Conservation (phyloP, 306 rosid genomes). For the Sicyos edulis region DNA sequence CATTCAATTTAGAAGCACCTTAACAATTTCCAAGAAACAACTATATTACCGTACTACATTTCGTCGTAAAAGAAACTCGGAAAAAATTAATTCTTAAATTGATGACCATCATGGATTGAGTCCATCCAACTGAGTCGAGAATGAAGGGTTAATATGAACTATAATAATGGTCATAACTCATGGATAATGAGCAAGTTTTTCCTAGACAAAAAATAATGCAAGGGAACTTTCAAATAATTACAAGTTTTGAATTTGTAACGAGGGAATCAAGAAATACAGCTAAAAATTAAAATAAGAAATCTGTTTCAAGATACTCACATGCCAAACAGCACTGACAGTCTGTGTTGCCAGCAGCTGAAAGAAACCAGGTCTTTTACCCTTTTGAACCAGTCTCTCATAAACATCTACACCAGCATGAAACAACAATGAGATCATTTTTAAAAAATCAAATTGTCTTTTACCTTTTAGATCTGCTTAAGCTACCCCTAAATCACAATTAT, state of each 20-base stretch:
- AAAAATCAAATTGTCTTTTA: neutral
- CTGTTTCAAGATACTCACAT: constrained; percentile 52
- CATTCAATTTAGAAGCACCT: no score
- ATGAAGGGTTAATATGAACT: no score
- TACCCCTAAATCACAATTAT: neutral
- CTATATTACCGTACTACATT: no score
- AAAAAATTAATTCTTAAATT: no score
- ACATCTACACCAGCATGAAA: constrained; percentile 58
- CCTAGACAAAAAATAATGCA: neutral
- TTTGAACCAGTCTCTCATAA: constrained; percentile 75
- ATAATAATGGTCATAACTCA: neutral
- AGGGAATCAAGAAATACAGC: neutral
- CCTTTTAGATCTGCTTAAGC: neutral
- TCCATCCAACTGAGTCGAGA: no score
- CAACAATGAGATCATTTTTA: neutral
- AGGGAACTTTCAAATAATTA: no score
- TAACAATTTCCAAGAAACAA: no score
- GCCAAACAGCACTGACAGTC: constrained; percentile 96
- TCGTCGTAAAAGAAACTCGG: no score
- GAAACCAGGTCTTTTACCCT: constrained; percentile 83
- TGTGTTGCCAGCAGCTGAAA: constrained; percentile 94
- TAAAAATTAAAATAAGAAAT: neutral
- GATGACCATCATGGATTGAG: no score
- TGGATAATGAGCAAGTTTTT: neutral
- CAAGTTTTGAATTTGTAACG: neutral